These are phyloP conservation scores for Lipomyces chichibuensis DNA, from an alignment of 805 yeast species.

Conservation along the genomic window DNA sequence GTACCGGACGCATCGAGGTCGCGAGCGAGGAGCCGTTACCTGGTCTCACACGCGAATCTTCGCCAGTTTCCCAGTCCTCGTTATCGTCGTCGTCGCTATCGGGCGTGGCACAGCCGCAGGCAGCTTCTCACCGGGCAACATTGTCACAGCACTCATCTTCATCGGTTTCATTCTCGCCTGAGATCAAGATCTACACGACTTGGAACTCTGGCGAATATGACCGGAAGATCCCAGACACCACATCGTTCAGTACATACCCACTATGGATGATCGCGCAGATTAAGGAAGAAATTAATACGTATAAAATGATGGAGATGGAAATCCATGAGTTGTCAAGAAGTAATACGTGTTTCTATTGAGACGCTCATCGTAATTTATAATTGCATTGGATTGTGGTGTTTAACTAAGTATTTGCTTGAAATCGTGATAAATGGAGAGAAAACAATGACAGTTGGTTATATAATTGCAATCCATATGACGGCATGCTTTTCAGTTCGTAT, in stretches of 20 bases:
- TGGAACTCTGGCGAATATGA: slow-evolving; percentile 83
- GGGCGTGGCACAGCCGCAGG: not conserved
- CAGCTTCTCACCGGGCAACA: no score
- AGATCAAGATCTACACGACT: slow-evolving; percentile 83
- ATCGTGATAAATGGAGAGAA: not conserved
- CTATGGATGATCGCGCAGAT: slow-evolving; percentile 74
- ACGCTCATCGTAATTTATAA: not conserved
- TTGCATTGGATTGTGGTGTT: not conserved
- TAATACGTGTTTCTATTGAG: slow-evolving; percentile 79
- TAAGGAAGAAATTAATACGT: slow-evolving; percentile 77
- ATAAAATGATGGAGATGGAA: slow-evolving; percentile 74
- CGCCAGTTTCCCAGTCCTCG: slow-evolving; percentile 19
- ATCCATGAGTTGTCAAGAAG: slow-evolving; percentile 78
- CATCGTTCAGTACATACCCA: slow-evolving; percentile 25
- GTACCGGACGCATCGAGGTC: not conserved
- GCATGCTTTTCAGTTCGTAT: not conserved
- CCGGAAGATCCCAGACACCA: slow-evolving; percentile 48
- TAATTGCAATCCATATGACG: no score
- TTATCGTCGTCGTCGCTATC: slow-evolving; percentile 16
- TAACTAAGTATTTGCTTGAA: not conserved
- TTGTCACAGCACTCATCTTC: slow-evolving; percentile 2
- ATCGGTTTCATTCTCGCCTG: slow-evolving; percentile 69
- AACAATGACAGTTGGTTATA: not conserved
- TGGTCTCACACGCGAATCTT: slow-evolving; percentile 22
- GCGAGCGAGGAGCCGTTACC: slow-evolving; percentile 6